A percentile compares a stretch with the other conserved stretches of the same genome.
Evolutionary conservation across 2,329 filamentous ascomycete genomes (phyloP).

Genomic region (Metarhizium album): DNA sequence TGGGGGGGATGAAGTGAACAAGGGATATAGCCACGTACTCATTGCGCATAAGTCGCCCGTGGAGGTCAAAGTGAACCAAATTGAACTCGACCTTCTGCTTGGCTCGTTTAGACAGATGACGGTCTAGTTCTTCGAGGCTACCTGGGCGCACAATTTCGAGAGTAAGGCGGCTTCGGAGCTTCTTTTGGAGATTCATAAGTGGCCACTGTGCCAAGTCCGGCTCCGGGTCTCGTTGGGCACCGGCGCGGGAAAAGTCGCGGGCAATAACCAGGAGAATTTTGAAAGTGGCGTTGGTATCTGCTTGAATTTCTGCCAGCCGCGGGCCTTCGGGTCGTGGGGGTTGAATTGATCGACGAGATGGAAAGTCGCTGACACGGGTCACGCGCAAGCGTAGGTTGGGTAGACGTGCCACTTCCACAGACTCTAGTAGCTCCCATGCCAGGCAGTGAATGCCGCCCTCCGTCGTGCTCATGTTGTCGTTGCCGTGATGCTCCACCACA

Average conservation of each 20-base stretch:
- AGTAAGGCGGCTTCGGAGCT: conserved; percentile 14
- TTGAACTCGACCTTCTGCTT: conserved; percentile 15
- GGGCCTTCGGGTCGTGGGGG: conserved; percentile 3
- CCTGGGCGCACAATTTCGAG: conserved; percentile 17
- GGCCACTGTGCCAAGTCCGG: conserved; percentile 19
- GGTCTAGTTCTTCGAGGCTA: conserved; percentile 14
- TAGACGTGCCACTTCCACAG: conserved; percentile 7
- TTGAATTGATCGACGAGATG: conserved; percentile 3
- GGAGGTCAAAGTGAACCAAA: conserved; percentile 19
- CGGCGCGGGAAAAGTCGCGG: conserved; percentile 15
- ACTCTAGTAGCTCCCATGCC: conserved; percentile 19
- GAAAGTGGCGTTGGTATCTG: conserved; percentile 11
- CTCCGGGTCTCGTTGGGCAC: conserved; percentile 17
- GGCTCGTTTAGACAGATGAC: conserved; percentile 12
- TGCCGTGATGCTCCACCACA: conserved; percentile 16
- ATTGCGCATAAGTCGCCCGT: conserved; percentile 16
- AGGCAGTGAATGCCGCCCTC: conserved; percentile 15
- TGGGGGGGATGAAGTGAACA: not conserved
- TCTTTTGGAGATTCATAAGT: conserved; percentile 19
- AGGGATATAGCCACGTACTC: conserved; percentile 10
- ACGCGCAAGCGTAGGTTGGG: conserved; percentile 15
- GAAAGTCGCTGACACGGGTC: conserved; percentile 16
- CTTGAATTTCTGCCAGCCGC: conserved; percentile 12
- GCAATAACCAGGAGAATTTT: conserved; percentile 18
- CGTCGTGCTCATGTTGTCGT: conserved; percentile 1